phyloP scores from a whole-genome alignment of 352 stramenopile genomes.

The Pythium folliculosum region DNA sequence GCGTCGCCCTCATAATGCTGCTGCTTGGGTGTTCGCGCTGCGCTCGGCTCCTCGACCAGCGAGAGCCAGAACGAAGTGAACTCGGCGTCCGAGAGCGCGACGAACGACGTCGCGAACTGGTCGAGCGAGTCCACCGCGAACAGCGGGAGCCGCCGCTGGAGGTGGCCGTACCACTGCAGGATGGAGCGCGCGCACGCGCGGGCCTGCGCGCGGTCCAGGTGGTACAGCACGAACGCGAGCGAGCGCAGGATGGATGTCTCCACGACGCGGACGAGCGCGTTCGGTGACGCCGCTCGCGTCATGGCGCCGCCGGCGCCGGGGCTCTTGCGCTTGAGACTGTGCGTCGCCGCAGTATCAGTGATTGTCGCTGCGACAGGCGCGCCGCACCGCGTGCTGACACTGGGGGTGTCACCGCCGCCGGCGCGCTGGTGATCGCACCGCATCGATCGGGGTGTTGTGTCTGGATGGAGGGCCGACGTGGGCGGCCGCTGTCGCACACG shows the following conservation, averaged over 20 bases:
- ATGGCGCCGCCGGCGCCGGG: neutral
- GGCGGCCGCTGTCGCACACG: neutral
- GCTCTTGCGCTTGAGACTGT: conserved; percentile 27
- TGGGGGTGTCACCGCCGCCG: neutral
- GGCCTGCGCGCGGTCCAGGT: conserved; percentile 53
- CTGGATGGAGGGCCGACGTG: neutral
- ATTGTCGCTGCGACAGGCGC: neutral
- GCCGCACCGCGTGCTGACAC: no score
- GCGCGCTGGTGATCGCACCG: neutral
- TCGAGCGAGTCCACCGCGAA: conserved; percentile 40
- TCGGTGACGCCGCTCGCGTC: conserved; percentile 26
- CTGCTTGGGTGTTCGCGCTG: neutral
- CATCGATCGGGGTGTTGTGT: conserved; percentile 29
- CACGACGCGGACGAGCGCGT: conserved; percentile 53
- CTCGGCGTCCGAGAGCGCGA: conserved; percentile 60
- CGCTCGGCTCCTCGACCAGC: conserved; percentile 41
- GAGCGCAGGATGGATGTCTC: conserved; percentile 65
- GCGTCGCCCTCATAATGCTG: neutral
- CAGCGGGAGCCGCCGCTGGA: conserved; percentile 58
- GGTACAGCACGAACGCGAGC: conserved; percentile 71
- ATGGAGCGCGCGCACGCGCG: conserved; percentile 61
- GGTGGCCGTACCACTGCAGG: conserved; percentile 58
- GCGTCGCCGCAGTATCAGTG: neutral
- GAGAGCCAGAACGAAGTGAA: conserved; percentile 73
- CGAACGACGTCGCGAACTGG: conserved; percentile 55